These are phyloP conservation scores for Claviceps sp. DNA, from an alignment of 2,329 filamentous ascomycete genomes.

Conservation along the genomic window DNA sequence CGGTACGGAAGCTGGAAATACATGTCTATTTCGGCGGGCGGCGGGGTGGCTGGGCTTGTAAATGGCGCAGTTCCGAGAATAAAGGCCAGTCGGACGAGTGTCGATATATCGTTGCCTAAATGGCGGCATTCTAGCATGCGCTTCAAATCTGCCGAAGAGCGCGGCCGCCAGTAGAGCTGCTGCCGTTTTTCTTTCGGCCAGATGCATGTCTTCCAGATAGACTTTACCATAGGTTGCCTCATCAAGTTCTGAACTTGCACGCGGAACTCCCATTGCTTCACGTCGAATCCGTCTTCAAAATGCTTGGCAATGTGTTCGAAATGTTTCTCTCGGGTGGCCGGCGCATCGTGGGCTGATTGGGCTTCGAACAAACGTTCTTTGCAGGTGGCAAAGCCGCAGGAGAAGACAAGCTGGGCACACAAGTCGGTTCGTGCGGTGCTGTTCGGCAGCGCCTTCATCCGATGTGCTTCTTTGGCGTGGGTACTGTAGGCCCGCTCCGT, in stretches of 20 bases:
- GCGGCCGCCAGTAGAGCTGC: conserved; percentile 25
- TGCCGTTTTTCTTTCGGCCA: conserved; percentile 31
- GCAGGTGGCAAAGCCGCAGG: conserved; percentile 29
- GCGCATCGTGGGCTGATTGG: conserved; percentile 21
- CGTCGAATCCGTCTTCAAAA: conserved; percentile 29
- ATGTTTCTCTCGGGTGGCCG: conserved; percentile 26
- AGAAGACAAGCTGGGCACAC: conserved; percentile 30
- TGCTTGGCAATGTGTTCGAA: conserved; percentile 34
- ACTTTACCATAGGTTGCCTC: conserved; percentile 28
- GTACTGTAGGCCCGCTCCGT: conserved; percentile 31
- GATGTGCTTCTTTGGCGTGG: conserved; percentile 29
- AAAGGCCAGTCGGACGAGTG: conserved; percentile 29
- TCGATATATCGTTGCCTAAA: conserved; percentile 25
- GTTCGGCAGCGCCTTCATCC: conserved; percentile 26
- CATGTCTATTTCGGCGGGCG: conserved; percentile 24
- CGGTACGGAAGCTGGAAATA: conserved; percentile 25
- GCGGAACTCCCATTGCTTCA: conserved; percentile 30
- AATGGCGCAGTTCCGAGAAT: conserved; percentile 29
- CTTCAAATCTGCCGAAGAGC: conserved; percentile 29
- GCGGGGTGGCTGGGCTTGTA: conserved; percentile 21
- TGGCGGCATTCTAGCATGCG: conserved; percentile 32
- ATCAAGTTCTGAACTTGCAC: conserved; percentile 30
- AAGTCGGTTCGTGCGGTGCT: conserved; percentile 27
- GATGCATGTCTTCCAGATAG: conserved; percentile 31
- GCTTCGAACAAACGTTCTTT: conserved; percentile 31